Evolutionary conservation across 1,284 basidiomycete genomes (phyloP), one percentile per base, ranked within the genome.

Genomic region (Pyrrhoderma noxium): DNA sequence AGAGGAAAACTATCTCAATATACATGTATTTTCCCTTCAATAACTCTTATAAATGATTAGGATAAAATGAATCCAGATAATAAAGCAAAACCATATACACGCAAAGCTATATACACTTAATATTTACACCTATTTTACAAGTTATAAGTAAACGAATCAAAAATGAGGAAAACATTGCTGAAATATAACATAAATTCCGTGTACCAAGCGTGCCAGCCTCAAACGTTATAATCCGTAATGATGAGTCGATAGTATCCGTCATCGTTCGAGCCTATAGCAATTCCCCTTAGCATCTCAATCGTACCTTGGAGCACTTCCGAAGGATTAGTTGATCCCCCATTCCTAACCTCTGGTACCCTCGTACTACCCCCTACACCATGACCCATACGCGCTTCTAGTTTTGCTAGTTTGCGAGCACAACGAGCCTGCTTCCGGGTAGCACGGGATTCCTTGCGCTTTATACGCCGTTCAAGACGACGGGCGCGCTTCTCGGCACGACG

Each of bases 211-310:
- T 31, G 11, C 5, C 27, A 31, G 27, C 5, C 11, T 44, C 46
- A 52, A 18, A 42, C 22, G 14, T 8, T 18, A 23, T 19, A 39
- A 44, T 53, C 46, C 13, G 14, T 27, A 18, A 54, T 47, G 22
- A 54, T 41, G 7, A 54, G 37, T 27, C 53, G 45, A 25, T 50
- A 54, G 35, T 54, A 54, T n/a, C 53, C 53, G 36, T 54, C 53
- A 9, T 51, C 52, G 25, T 50, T 42, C 8, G 27, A 19, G 37
- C 27, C 13, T 14, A 37, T 16, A 1, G 23, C 19, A 3, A 23
- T 8, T 19, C 37, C 21, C 36, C 34, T 18, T 14, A 23, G 38
- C 38, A 31, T 37, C 23, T 41, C 38, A 4, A 41, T 8, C 4
- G 16, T 5, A 13, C 35, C 40, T 5, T 43, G 21, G 8, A 40